Percentiles rank a stretch among this genome's conserved stretches.
These are phyloP conservation scores for Rhizopogon salebrosus DNA, from an alignment of 768 basidiomycete genomes.

Conservation along the genomic window DNA sequence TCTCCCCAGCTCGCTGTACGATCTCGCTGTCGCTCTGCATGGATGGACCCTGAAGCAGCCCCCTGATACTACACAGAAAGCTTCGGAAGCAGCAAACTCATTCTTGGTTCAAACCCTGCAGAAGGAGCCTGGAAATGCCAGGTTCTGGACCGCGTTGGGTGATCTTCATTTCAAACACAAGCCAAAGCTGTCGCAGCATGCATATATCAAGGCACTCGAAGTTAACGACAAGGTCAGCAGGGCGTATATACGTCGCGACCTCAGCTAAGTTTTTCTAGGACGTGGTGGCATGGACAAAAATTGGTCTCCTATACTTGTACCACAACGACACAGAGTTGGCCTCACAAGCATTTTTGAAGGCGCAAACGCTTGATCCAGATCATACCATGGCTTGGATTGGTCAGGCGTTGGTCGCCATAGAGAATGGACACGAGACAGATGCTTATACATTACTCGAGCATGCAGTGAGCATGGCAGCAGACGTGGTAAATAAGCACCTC, in stretches of 20 bases:
- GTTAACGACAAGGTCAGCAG: conserved; percentile 69
- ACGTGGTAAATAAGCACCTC: conserved; percentile 44
- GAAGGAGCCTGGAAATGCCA: conserved; percentile 63
- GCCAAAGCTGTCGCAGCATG: conserved; percentile 80
- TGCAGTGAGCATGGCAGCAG: conserved; percentile 53
- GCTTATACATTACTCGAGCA: conserved; percentile 70
- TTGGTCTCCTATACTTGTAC: conserved; percentile 83
- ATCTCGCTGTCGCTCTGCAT: conserved; percentile 63
- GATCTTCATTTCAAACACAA: conserved; percentile 62
- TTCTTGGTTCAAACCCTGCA: conserved; percentile 70
- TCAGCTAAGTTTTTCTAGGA: conserved; percentile 39
- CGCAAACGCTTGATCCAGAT: conserved; percentile 91
- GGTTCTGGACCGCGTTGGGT: conserved; percentile 82
- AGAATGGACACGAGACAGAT: conserved; percentile 53
- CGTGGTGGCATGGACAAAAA: conserved; percentile 74
- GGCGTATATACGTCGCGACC: neutral
- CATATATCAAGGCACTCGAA: conserved; percentile 86
- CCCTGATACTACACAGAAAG: conserved; percentile 12
- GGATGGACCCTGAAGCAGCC: conserved; percentile 36
- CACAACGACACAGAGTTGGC: conserved; percentile 79
- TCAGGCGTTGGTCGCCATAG: conserved; percentile 67
- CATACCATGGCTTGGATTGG: conserved; percentile 87
- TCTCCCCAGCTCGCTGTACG: conserved; percentile 63
- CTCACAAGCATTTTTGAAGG: conserved; percentile 78
- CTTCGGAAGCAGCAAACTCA: conserved; percentile 39